phyloP scores from a whole-genome alignment of 2,329 filamentous ascomycete genomes.

The Colletotrichum orchidophilum region DNA sequence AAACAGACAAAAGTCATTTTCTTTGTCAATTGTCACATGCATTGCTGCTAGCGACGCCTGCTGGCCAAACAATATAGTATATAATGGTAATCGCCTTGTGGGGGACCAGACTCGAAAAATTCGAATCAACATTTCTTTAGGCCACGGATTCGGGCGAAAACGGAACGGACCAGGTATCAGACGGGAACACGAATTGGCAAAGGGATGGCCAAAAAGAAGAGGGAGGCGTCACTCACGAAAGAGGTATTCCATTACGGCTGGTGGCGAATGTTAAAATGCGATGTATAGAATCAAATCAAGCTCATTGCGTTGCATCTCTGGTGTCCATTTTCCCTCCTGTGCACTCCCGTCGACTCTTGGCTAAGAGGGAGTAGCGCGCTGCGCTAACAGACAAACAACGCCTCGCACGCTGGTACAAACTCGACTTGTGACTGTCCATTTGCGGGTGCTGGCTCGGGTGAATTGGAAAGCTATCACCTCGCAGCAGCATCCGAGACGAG shows the following conservation, averaged over 20 bases:
- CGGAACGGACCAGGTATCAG: conserved; percentile 15
- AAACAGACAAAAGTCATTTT: conserved; percentile 24
- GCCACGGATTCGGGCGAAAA: conserved; percentile 26
- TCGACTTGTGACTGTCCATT: not conserved
- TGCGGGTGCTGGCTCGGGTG: not conserved
- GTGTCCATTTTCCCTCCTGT: not conserved
- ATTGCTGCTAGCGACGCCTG: conserved; percentile 23
- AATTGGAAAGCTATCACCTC: not conserved
- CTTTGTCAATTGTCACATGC: conserved; percentile 33
- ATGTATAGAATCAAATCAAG: conserved; percentile 24
- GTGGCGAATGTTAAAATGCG: conserved; percentile 25
- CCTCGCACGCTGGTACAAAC: not conserved
- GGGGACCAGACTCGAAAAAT: conserved; percentile 26
- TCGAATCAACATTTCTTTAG: conserved; percentile 23
- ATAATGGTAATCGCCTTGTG: conserved; percentile 36
- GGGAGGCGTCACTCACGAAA: conserved; percentile 28
- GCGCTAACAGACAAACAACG: not conserved
- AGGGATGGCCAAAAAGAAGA: conserved; percentile 19
- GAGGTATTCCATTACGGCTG: conserved; percentile 29
- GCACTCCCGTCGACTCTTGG: not conserved
- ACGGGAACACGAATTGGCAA: conserved; percentile 29
- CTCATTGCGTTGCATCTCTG: conserved; percentile 14
- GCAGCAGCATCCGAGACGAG: not conserved
- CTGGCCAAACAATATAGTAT: conserved; percentile 33
- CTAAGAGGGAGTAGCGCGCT: not conserved